Conservation (phyloP, 352 stramenopile species). For the Phytophthora aleatoria region DNA sequence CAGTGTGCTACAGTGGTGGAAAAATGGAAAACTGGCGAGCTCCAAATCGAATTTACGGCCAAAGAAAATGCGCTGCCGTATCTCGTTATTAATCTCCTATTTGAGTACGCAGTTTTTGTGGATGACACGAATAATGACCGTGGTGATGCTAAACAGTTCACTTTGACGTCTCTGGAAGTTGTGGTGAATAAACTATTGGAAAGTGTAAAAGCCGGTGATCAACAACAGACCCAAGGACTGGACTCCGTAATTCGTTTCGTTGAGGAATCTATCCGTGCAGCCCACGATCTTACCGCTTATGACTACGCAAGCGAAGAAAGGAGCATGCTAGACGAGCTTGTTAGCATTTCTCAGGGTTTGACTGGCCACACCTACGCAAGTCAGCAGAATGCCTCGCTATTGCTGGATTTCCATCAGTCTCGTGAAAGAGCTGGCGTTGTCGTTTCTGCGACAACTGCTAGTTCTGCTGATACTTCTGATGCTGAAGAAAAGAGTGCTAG, state of each 20-base stretch:
- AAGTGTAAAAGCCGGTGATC: slow-evolving; percentile 2
- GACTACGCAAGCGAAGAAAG: slow-evolving; percentile 5
- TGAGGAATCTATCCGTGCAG: slow-evolving; percentile 26
- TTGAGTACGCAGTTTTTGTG: slow-evolving; percentile 43
- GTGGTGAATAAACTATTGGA: slow-evolving; percentile 24
- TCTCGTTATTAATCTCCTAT: slow-evolving; percentile 50
- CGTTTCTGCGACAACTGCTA: slow-evolving; percentile 8
- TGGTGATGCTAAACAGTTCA: slow-evolving; percentile 9
- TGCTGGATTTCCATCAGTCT: slow-evolving; percentile 27
- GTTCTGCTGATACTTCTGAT: slow-evolving; percentile 13
- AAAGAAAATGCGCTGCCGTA: slow-evolving; percentile 42
- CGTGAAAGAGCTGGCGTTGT: not conserved
- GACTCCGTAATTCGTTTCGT: slow-evolving; percentile 23
- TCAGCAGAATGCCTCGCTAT: slow-evolving; percentile 20
- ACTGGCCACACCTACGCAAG: slow-evolving; percentile 24
- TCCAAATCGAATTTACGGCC: slow-evolving; percentile 42
- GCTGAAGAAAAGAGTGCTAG: slow-evolving; percentile 12
- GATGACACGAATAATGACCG: slow-evolving; percentile 27
- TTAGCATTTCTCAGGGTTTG: slow-evolving; percentile 19
- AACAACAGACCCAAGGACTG: slow-evolving; percentile 5
- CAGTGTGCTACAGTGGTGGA: slow-evolving; percentile 32
- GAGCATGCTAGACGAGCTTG: slow-evolving; percentile 32
- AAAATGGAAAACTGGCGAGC: slow-evolving; percentile 28
- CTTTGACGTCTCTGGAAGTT: slow-evolving; percentile 15
- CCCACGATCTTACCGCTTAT: slow-evolving; percentile 13